phyloP scores from a whole-genome alignment of 202 grass and related monocot species.

The Zizania palustris region DNA sequence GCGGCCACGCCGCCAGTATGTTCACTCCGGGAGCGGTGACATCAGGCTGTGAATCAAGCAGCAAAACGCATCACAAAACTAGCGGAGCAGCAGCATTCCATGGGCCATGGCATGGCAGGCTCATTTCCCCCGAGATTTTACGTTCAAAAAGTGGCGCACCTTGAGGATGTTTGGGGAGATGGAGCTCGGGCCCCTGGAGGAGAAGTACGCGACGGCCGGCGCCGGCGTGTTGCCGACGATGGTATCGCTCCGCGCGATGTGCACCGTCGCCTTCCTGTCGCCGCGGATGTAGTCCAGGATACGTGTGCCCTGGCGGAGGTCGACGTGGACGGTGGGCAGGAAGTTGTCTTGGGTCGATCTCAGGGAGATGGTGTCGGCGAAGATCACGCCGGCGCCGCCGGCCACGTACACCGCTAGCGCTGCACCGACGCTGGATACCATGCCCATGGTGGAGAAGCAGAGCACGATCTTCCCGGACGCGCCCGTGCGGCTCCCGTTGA shows the following conservation, averaged over 20 bases:
- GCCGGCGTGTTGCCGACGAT: conserved; percentile 53
- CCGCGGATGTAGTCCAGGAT: conserved; percentile 76
- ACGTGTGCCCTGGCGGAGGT: conserved; percentile 74
- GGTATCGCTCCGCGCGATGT: conserved; percentile 52
- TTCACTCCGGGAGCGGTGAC: conserved; percentile 73
- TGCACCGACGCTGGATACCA: conserved; percentile 57
- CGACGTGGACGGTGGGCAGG: conserved; percentile 72
- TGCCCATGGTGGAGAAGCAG: conserved; percentile 66
- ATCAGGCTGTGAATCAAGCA: conserved; percentile 57
- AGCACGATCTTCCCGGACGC: conserved; percentile 65
- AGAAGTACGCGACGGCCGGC: conserved; percentile 65
- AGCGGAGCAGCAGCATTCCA: not conserved
- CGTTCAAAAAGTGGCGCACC: conserved; percentile 34
- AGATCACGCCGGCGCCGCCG: conserved; percentile 77
- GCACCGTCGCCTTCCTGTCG: conserved; percentile 40
- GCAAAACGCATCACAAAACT: conserved; percentile 12
- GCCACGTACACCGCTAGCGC: conserved; percentile 57
- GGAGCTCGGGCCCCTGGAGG: conserved; percentile 73
- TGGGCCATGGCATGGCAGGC: too few relatives aligned
- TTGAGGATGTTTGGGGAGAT: conserved; percentile 71
- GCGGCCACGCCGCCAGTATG: conserved; percentile 78
- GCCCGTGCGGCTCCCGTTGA: conserved; percentile 31
- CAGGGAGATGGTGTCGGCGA: conserved; percentile 58
- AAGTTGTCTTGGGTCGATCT: conserved; percentile 62
- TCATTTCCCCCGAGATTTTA: not conserved